A percentile compares a stretch with the other conserved stretches of the same genome.
phyloP scores from a whole-genome alignment of 225 moss, liverwort and hornwort genomes.

The Asterella californica region DNA sequence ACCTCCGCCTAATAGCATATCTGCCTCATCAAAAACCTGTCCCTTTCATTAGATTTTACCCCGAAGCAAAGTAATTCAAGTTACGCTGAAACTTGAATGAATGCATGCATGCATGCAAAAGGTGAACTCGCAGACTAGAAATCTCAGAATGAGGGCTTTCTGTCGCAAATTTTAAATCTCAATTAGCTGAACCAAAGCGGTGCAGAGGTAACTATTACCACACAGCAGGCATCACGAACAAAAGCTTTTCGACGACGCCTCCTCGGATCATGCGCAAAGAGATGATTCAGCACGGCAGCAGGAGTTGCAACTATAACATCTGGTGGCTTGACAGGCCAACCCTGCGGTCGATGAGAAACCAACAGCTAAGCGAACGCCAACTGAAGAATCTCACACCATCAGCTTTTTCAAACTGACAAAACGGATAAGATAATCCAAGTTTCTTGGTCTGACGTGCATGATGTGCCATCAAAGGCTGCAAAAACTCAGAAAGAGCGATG shows the following conservation, averaged over 20 bases:
- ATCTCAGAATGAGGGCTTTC: background rate
- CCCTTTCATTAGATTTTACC: slow-evolving; percentile 25
- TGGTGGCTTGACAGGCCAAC: slow-evolving; percentile 83
- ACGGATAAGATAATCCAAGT: background rate
- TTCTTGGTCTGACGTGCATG: background rate
- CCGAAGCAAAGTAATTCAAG: background rate
- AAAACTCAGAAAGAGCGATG: too few species aligned
- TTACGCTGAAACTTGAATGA: background rate
- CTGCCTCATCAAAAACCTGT: slow-evolving; percentile 95
- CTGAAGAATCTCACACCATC: background rate
- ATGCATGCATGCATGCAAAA: background rate
- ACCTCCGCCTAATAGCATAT: slow-evolving; percentile 90
- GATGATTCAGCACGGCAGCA: slow-evolving; percentile 79
- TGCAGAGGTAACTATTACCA: slow-evolving; percentile 39
- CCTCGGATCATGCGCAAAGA: slow-evolving; percentile 73
- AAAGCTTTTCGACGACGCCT: slow-evolving; percentile 73
- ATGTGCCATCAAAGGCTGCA: background rate
- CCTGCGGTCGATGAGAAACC: slow-evolving; percentile 42
- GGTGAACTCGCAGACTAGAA: background rate
- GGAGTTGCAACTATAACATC: slow-evolving; percentile 91
- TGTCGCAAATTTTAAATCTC: background rate
- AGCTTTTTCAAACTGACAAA: background rate
- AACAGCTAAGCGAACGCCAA: background rate
- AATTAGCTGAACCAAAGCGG: background rate
- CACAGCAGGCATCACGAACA: slow-evolving; percentile 64